Evolutionary conservation across 345 rosid species (phyloP).

Genomic region (Brassica rapa): DNA sequence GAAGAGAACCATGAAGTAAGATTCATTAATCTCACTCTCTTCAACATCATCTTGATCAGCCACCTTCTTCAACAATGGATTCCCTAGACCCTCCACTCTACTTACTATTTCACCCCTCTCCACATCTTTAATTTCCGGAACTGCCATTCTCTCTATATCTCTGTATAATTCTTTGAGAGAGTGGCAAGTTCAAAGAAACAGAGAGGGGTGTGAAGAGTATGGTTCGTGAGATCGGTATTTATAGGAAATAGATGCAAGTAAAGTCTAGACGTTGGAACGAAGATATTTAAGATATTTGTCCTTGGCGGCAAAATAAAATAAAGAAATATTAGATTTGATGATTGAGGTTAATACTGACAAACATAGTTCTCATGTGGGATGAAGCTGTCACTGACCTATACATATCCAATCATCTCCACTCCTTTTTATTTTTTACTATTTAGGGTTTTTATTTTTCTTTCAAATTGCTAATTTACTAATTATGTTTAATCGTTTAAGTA

Average conservation of each 20-base stretch:
- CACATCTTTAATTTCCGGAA: constrained; percentile 46
- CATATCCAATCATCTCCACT: neutral
- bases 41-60: constrained; percentile 35
- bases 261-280: constrained; percentile 20
- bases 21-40: constrained; percentile 40
- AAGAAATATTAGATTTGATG: neutral
- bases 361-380: constrained; percentile 29
- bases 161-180: constrained; percentile 5
- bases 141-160: constrained; percentile 44
- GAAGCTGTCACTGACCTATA: constrained; percentile 36
- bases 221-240: constrained; percentile 25
- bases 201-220: constrained; percentile 21
- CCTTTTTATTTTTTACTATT: neutral
- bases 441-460: neutral
- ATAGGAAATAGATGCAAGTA: constrained; percentile 22
- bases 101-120: constrained; percentile 49
- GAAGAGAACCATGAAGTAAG: constrained; percentile 63
- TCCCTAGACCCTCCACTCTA: constrained; percentile 47
- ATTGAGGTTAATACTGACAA: constrained; percentile 31
- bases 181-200: neutral
- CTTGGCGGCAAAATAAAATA: constrained; percentile 27
- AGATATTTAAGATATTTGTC: constrained; percentile 42
- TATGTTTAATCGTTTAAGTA: neutral
- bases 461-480: neutral
- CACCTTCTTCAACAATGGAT: constrained; percentile 43